A percentile compares a stretch with the other conserved stretches of the same genome.
Conservation (phyloP, 148 eudicot genomes). For the Heliamphora exappendiculata region DNA sequence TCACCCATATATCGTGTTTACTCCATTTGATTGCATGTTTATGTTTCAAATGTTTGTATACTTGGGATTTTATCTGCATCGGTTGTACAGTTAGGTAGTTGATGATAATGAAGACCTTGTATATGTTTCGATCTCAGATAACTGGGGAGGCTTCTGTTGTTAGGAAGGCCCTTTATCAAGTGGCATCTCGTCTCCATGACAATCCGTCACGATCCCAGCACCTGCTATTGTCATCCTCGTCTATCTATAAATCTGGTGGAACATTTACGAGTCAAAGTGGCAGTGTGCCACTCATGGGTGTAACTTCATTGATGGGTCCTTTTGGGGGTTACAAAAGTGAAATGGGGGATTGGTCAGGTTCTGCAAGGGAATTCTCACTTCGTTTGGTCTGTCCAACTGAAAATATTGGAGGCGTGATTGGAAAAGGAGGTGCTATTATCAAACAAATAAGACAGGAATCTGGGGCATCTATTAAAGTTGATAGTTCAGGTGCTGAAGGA, state of each 20-base stretch:
- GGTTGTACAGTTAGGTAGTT: not conserved
- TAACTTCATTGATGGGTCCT: slow-evolving; percentile 52
- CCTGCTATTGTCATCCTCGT: slow-evolving; percentile 55
- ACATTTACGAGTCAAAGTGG: slow-evolving; percentile 42
- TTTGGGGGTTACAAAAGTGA: slow-evolving; percentile 60
- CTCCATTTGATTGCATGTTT: not conserved
- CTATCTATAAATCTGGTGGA: slow-evolving; percentile 53
- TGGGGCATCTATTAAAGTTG: slow-evolving; percentile 77
- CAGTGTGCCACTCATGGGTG: slow-evolving; percentile 48
- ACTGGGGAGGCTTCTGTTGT: slow-evolving; percentile 65
- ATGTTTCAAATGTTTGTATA: not conserved
- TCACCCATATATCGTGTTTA: not conserved
- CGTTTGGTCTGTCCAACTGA: slow-evolving; percentile 87
- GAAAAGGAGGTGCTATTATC: slow-evolving; percentile 87
- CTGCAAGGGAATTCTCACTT: slow-evolving; percentile 61
- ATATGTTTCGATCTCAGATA: slow-evolving; percentile 31
- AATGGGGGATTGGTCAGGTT: slow-evolving; percentile 40
- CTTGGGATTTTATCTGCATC: not conserved
- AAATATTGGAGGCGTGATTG: slow-evolving; percentile 86
- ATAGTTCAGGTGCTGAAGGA: slow-evolving; percentile 68
- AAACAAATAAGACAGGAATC: slow-evolving; percentile 91
- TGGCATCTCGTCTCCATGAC: slow-evolving; percentile 82
- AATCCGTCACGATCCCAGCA: slow-evolving; percentile 91
- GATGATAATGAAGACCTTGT: not conserved
- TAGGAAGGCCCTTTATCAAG: slow-evolving; percentile 64